Evolutionary conservation across 331 rosid genomes (phyloP).

Genomic region (Malus hybrid): DNA sequence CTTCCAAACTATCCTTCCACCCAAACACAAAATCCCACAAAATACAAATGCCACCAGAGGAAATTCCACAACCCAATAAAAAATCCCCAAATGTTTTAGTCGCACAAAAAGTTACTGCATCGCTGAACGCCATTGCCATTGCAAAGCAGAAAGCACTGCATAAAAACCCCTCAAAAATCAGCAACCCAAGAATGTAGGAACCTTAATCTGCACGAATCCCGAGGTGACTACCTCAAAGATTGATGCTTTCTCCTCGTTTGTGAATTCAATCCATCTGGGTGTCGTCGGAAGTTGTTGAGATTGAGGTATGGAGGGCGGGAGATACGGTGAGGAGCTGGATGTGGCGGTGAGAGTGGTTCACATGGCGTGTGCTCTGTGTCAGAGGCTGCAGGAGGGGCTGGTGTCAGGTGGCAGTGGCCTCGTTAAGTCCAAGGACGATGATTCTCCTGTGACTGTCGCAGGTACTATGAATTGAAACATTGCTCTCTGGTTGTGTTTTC

Average conservation of each 20-base stretch:
- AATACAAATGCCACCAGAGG: conserved; percentile 9
- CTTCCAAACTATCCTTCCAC: conserved; percentile 8
- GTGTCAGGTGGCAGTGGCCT: conserved; percentile 26
- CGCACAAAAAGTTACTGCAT: not conserved
- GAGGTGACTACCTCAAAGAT: conserved; percentile 22
- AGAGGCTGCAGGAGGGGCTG: conserved; percentile 65
- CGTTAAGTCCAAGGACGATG: conserved; percentile 73
- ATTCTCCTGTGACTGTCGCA: conserved; percentile 92
- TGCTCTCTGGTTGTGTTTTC: not conserved
- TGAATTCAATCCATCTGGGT: conserved; percentile 15
- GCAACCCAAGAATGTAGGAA: conserved; percentile 14
- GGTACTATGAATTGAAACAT: conserved; percentile 36
- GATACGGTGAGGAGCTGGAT: conserved; percentile 55
- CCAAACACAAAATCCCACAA: conserved; percentile 1
- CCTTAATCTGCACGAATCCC: not conserved
- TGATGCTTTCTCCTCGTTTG: not conserved
- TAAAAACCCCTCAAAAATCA: not conserved
- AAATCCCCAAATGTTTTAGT: not conserved
- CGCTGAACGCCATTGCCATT: conserved; percentile 25
- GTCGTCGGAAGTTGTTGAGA: conserved; percentile 9
- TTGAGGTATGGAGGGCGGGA: conserved; percentile 47
- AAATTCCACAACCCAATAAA: not conserved
- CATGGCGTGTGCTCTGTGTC: conserved; percentile 71
- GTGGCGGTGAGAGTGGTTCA: conserved; percentile 87
- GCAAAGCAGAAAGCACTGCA: not conserved